A percentile compares a stretch with the other conserved stretches of the same genome.
Conservation (phyloP, 805 yeast genomes). For the Yamadazyma kitorensis region DNA sequence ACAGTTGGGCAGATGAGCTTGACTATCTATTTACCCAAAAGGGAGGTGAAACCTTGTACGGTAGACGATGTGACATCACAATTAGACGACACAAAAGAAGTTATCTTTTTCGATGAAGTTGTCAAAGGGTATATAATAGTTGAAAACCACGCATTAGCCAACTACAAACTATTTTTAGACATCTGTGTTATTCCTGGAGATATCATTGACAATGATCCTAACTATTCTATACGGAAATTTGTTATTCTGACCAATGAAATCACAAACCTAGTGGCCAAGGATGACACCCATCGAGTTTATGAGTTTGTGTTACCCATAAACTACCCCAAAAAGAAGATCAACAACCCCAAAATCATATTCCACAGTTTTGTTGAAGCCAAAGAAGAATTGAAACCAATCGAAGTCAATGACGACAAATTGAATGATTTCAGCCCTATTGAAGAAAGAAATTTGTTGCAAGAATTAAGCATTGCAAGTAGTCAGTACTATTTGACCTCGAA, state of each 20-base stretch:
- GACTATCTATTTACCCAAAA: no score
- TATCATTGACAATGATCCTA: conserved; percentile 9
- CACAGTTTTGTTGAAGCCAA: conserved; percentile 15
- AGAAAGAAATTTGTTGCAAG: conserved; percentile 6
- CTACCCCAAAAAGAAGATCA: conserved; percentile 29
- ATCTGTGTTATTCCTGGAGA: conserved; percentile 12
- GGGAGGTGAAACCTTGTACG: no score
- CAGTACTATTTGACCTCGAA: neutral
- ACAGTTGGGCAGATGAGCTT: no score
- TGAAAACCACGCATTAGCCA: neutral
- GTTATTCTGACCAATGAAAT: neutral
- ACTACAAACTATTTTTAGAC: conserved; percentile 4
- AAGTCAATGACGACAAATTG: conserved; percentile 1
- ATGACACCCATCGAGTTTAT: conserved; percentile 20
- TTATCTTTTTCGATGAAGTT: conserved; percentile 8
- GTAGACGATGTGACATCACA: no score
- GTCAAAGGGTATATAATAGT: conserved; percentile 3
- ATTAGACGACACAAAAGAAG: conserved; percentile 1
- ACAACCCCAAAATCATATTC: conserved; percentile 23
- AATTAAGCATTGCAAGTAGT: neutral
- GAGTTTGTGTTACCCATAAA: conserved; percentile 25
- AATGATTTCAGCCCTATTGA: conserved; percentile 3
- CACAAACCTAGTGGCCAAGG: neutral
- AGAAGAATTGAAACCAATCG: conserved; percentile 8
- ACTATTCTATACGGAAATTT: conserved; percentile 1